Base-by-base conservation (phyloP, 164 flowering plant species). In the Tetracentron sinense region DNA sequence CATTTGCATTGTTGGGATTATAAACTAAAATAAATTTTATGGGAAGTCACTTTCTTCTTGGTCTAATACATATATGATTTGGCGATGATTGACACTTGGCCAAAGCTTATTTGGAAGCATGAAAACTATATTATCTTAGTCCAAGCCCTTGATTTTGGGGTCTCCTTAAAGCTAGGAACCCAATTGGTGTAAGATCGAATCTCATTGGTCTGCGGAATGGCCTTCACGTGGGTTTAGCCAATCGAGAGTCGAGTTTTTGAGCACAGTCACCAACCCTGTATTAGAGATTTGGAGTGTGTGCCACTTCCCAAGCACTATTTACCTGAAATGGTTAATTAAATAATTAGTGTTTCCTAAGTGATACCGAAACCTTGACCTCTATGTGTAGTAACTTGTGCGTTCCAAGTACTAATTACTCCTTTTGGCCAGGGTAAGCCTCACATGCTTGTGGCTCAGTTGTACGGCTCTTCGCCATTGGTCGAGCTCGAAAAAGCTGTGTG, bases 61-160 rank as follows among this genome's bases (percentile, higher is more conserved):
- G 30, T 42, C 19, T 59, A 28, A n/a, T n/a, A n/a, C n/a, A n/a
- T n/a, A n/a, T n/a, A n/a, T n/a, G n/a, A 68, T 60, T 60, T 47
- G 64, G 60, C 61, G 66, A 73, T 73, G 76, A 73, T 73, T 69
- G 76, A 73, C 76, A 73, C 72, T 66, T 75, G 77, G 64, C 81
- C 70, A 30, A 56, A n/a, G 64, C 70, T 58, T 59, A 54, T 26
- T 58, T 63, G 59, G 64, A 59, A 54, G 22, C 60, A 57, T 30
- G 23, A 69, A 8, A 0, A 14, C 15, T 16, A 42, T 38, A 14
- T n/a, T 16, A 27, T 51, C 59, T 67, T 22, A 60, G 30, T 50
- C 10, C 22, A 7, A 61, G 19, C 22, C 54, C 47, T 44, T 20
- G 35, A 30, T 61, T 30, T 29, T 67, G 17, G 70, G 38, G 56